These are phyloP conservation scores for Globisporangium orthogonon DNA, from an alignment of 352 stramenopile genomes.

Conservation along the genomic window DNA sequence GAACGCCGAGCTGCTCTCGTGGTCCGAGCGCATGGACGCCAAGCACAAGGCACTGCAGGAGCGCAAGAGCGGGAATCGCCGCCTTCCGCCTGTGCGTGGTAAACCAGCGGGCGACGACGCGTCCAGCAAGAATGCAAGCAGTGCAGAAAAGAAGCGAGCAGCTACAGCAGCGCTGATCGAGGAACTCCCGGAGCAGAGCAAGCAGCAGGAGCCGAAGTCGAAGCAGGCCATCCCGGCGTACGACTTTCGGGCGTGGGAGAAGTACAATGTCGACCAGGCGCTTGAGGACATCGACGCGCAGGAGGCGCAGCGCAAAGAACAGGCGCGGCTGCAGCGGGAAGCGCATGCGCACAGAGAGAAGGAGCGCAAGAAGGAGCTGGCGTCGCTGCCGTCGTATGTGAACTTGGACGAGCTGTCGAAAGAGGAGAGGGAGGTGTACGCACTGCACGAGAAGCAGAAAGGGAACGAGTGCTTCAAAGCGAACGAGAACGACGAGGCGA, in stretches of 20 bases:
- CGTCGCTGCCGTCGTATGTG: constrained; percentile 52
- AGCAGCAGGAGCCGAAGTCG: constrained; percentile 20
- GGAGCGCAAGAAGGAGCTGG: constrained; percentile 46
- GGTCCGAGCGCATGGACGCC: constrained; percentile 48
- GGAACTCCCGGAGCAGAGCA: not conserved
- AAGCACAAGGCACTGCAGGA: constrained; percentile 45
- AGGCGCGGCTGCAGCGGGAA: constrained; percentile 27
- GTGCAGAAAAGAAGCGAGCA: no score
- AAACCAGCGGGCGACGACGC: not conserved
- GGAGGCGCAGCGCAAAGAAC: constrained; percentile 29
- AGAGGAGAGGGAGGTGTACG: constrained; percentile 47
- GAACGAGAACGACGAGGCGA: constrained; percentile 79
- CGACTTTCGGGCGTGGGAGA: constrained; percentile 90
- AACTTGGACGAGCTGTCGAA: constrained; percentile 43
- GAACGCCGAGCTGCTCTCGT: constrained; percentile 54
- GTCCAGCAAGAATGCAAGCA: not conserved
- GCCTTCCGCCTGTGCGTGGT: constrained; percentile 52
- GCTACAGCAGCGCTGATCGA: not conserved
- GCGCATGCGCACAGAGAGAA: constrained; percentile 27
- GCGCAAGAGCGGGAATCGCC: constrained; percentile 11
- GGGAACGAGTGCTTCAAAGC: constrained; percentile 91
- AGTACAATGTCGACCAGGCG: constrained; percentile 86
- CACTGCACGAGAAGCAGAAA: constrained; percentile 87
- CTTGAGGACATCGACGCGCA: constrained; percentile 63
- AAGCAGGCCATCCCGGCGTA: constrained; percentile 70